These are phyloP conservation scores for Alternaria triticina DNA, from an alignment of 2,329 filamentous ascomycete genomes.

Conservation along the genomic window DNA sequence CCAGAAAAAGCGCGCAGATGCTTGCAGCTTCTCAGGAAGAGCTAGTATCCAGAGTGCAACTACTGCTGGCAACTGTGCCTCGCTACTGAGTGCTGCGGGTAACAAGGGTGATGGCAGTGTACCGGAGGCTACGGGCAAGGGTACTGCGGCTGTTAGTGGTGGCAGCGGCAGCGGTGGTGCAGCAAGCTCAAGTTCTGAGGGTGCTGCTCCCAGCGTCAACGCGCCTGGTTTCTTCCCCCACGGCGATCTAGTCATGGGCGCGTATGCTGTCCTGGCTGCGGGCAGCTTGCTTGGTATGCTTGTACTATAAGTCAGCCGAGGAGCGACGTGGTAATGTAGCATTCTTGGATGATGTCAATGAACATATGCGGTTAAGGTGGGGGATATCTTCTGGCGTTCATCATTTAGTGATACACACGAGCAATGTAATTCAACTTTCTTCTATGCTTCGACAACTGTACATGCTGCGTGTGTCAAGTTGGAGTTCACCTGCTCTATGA, in stretches of 20 bases:
- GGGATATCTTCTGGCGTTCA: background rate
- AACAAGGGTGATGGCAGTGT: constrained; percentile 63
- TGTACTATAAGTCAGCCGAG: constrained; percentile 16
- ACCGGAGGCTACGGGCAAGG: constrained; percentile 39
- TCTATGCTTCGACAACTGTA: background rate
- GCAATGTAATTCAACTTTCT: background rate
- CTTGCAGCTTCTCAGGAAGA: constrained; percentile 74
- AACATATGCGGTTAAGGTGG: background rate
- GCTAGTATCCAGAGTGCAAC: constrained; percentile 62
- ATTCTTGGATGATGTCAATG: background rate
- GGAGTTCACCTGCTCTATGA: background rate
- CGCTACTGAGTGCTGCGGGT: constrained; percentile 67
- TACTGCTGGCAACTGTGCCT: constrained; percentile 60
- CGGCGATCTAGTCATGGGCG: constrained; percentile 26
- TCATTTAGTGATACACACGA: background rate
- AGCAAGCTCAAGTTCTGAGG: constrained; percentile 16
- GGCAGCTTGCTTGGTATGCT: constrained; percentile 39
- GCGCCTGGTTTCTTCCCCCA: constrained; percentile 34
- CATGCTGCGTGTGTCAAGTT: background rate
- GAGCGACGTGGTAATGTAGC: background rate
- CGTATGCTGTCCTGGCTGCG: constrained; percentile 27
- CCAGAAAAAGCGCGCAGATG: constrained; percentile 54
- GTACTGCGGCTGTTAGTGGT: constrained; percentile 21
- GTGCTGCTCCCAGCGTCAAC: constrained; percentile 29
- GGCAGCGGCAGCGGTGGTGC: background rate